Conservation (phyloP, 139 green algal genomes). For the Dunaliella sp. region DNA sequence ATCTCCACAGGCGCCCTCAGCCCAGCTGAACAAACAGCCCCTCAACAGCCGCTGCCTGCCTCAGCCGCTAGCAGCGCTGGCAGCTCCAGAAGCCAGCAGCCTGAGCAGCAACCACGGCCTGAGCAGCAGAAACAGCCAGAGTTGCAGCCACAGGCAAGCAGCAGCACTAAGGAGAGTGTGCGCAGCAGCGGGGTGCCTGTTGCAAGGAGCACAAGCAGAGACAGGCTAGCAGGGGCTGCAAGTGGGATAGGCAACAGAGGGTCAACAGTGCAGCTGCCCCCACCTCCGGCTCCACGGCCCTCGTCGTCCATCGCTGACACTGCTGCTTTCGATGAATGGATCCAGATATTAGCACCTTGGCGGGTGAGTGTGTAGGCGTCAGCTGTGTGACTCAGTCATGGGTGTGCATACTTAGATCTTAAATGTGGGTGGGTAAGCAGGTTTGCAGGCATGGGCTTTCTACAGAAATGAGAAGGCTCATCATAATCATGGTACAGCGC, state of each 20-base stretch:
- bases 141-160: neutral
- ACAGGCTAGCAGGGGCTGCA: neutral
- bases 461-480: no score
- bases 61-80: no score
- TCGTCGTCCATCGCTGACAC: neutral
- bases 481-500: no score
- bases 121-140: no score
- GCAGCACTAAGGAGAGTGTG: neutral
- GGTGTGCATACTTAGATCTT: no score
- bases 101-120: no score
- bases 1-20: neutral
- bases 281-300: neutral
- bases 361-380: constrained; percentile 27
- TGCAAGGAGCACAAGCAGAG: neutral
- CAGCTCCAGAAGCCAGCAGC: no score
- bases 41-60: no score
- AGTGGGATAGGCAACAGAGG: neutral
- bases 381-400: no score
- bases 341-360: constrained; percentile 44
- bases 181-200: neutral
- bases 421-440: no score
- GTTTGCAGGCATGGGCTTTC: no score
- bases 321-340: constrained; percentile 38
- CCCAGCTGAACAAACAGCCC: no score
- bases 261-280: neutral